Percentiles rank a stretch among this genome's conserved stretches.
phyloP scores from a whole-genome alignment of 2,329 filamentous ascomycete species.

The Botryotinia narcissicola region DNA sequence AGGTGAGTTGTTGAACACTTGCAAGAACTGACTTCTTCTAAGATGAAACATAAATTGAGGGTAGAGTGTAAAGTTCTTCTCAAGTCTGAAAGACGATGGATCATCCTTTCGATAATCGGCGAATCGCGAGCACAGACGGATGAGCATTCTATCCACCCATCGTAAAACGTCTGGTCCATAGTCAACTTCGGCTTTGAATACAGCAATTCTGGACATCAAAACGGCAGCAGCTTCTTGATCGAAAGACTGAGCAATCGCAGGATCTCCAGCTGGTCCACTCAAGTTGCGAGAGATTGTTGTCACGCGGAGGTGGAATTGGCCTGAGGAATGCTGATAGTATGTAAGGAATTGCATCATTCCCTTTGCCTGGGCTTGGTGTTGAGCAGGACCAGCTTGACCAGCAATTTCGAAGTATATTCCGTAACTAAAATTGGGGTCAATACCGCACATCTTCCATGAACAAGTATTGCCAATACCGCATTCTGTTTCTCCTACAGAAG shows the following conservation, averaged over 20 bases:
- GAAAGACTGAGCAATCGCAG: slow-evolving; percentile 92
- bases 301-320: slow-evolving; percentile 92
- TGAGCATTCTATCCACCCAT: slow-evolving; percentile 99
- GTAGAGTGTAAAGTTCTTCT: slow-evolving; percentile 99
- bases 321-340: slow-evolving; percentile 96
- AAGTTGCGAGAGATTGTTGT: slow-evolving; percentile 90
- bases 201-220: slow-evolving; percentile 97
- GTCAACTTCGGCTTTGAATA: slow-evolving; percentile 98
- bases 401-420: slow-evolving; percentile 98
- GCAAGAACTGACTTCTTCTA: slow-evolving; percentile 92
- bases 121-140: slow-evolving; percentile 91
- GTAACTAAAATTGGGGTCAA: slow-evolving; percentile 90
- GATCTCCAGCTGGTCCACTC: slow-evolving; percentile 90
- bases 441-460: slow-evolving; percentile 99
- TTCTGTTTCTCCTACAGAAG: slow-evolving; percentile 94
- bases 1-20: slow-evolving; percentile 99
- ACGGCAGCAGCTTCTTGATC: slow-evolving; percentile 97
- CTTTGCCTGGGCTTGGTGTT: slow-evolving; percentile 82
- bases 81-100: slow-evolving; percentile 90
- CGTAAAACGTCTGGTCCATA: slow-evolving; percentile 96
- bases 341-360: slow-evolving; percentile 98
- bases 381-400: slow-evolving; percentile 80
- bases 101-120: slow-evolving; percentile 98
- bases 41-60: slow-evolving; percentile 99
- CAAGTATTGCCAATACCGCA: slow-evolving; percentile 98